Conservation (phyloP, 495 filamentous ascomycete genomes). For the Tirmania nivea region DNA sequence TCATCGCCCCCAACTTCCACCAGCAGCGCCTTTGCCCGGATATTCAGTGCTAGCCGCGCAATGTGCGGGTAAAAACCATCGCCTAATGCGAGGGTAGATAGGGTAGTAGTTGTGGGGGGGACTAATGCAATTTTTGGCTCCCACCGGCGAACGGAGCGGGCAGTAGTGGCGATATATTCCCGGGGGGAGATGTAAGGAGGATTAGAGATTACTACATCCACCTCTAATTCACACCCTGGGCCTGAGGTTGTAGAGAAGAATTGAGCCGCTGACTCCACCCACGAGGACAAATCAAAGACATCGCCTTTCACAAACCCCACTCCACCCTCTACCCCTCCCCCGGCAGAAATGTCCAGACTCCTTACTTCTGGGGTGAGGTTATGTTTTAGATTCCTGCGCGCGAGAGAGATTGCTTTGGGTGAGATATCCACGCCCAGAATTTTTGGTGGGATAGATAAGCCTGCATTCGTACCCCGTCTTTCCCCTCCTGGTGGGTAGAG, state of each 20-base stretch:
- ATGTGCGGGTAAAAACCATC: constrained; percentile 15
- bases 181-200: constrained; percentile 66
- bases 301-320: constrained; percentile 33
- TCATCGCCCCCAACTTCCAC: constrained; percentile 8
- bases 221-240: constrained; percentile 6
- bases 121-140: constrained; percentile 68
- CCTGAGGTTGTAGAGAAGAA: not conserved
- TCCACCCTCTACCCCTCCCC: constrained; percentile 13
- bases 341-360: not conserved
- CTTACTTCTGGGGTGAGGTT: constrained; percentile 22
- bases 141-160: constrained; percentile 50
- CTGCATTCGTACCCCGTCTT: too few relatives aligned
- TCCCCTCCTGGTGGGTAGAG: not conserved
- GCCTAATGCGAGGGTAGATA: constrained; percentile 6
- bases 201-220: constrained; percentile 66
- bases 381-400: constrained; percentile 34
- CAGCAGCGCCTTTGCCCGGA: constrained; percentile 5
- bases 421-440: constrained; percentile 40
- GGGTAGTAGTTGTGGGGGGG: constrained; percentile 20
- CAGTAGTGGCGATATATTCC: constrained; percentile 34
- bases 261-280: not conserved
- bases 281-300: constrained; percentile 26
- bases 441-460: not conserved
- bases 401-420: constrained; percentile 35
- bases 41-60: constrained; percentile 3